Evolutionary conservation across 2,329 filamentous ascomycete genomes (phyloP), one percentile per base, ranked within the genome.

Genomic region (Leptographium lundbergii): DNA sequence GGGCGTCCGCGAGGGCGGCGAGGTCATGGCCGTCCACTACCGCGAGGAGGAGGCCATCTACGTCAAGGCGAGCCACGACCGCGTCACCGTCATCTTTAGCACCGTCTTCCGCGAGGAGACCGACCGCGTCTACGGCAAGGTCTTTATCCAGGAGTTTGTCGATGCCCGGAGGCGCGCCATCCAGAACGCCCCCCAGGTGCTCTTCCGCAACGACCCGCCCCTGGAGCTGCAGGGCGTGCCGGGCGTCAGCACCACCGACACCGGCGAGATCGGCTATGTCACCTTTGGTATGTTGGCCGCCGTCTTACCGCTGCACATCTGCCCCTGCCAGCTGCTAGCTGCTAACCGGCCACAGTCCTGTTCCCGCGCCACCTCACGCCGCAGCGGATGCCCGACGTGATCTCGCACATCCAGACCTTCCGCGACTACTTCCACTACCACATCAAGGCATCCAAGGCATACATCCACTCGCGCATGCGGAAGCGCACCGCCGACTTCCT

Each of bases 361-460:
- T 99, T 99, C 77, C 92, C 94, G 54, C 87, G 94, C 64, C 95
- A 99, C 73, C 79, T 99, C 65, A 92, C 91, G 17, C 84, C 85
- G 17, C 90, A 96, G 73, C 84, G 91, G 70, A 89, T 95, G 76
- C 87, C 89, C 61, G 91, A 96, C 65, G 91, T 95, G 71, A 99
- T 99, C 66, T 96, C 91, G 56, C 95, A 99, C 72, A 97, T 99
- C 68, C 95, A 99, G 75, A 99, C 94, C 17, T 99, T 99, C 88
- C 89, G 94, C 65, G 94, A 99, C 71, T 99, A 99, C 75, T 99
- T 99, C 80, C 94, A 99, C 74, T 99, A 99, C 73, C 94, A 99
- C 74, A 99, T 99, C 76, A 99, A 99, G 77, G 95, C 94, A 34
- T 96, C 91, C 63, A 99, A 99, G 80, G 94, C 95, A 57, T 99